Percentiles rank a stretch among this genome's conserved stretches.
Evolutionary conservation across 352 stramenopile species (phyloP).

Genomic region (Blastocystis hominis): DNA sequence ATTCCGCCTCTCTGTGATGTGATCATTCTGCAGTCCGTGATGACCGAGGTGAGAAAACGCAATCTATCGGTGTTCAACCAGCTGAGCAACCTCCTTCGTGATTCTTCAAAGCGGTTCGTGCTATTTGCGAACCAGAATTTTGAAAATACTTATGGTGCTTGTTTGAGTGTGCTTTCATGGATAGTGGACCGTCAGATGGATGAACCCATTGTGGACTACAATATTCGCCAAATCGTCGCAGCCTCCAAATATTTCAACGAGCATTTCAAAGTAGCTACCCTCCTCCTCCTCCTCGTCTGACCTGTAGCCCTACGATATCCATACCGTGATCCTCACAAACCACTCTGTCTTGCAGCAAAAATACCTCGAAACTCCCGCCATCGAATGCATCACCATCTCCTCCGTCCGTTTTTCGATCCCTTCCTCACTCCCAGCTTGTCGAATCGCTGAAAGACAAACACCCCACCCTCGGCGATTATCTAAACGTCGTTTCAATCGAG

Average conservation of each 20-base stretch:
- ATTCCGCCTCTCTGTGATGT: conserved; percentile 70
- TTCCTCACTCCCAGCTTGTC: conserved; percentile 18
- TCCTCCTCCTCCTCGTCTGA: conserved; percentile 5
- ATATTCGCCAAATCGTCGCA: conserved; percentile 73
- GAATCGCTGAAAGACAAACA: conserved; percentile 1
- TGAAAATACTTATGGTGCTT: conserved; percentile 66
- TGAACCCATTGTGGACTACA: conserved; percentile 70
- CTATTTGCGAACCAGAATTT: conserved; percentile 85
- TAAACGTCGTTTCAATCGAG: conserved; percentile 24
- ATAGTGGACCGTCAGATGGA: conserved; percentile 57
- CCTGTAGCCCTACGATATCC: conserved; percentile 64
- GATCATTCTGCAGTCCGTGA: conserved; percentile 79
- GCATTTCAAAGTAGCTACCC: conserved; percentile 55
- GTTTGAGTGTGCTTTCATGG: neutral
- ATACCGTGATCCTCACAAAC: conserved; percentile 57
- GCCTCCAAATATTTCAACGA: conserved; percentile 71
- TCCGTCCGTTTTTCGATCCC: neutral
- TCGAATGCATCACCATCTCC: conserved; percentile 13
- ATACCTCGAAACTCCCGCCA: conserved; percentile 13
- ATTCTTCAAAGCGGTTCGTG: conserved; percentile 71
- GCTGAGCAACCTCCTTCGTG: conserved; percentile 70
- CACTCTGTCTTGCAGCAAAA: conserved; percentile 54
- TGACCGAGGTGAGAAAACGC: conserved; percentile 73
- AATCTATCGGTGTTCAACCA: conserved; percentile 78
- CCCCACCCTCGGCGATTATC: neutral